phyloP scores from a whole-genome alignment of 1,139 yeast species.

The Geotrichum macrosporum region DNA sequence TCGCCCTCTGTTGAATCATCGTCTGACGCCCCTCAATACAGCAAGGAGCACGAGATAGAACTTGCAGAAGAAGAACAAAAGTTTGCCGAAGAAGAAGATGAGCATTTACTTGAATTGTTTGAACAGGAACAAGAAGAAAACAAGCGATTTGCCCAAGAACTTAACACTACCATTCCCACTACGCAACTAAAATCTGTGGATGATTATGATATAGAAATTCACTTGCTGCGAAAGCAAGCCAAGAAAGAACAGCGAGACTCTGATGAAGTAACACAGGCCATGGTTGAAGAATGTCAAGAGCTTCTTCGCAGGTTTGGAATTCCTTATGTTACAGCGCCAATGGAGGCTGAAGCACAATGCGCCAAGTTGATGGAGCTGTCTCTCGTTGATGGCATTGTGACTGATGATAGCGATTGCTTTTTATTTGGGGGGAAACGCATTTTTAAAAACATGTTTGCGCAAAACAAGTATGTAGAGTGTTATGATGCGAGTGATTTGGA shows the following conservation, averaged over 20 bases:
- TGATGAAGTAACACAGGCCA: slow-evolving; percentile 80
- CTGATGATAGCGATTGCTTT: slow-evolving; percentile 97
- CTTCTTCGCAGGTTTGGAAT: slow-evolving; percentile 81
- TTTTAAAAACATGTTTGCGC: slow-evolving; percentile 83
- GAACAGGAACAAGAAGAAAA: slow-evolving; percentile 69
- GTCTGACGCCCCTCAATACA: slow-evolving; percentile 5
- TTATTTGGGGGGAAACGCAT: slow-evolving; percentile 83
- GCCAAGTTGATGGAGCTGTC: slow-evolving; percentile 64
- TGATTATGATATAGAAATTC: slow-evolving; percentile 53
- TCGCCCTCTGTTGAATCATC: too few relatives aligned
- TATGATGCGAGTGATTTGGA: slow-evolving; percentile 61
- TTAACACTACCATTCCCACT: slow-evolving; percentile 8
- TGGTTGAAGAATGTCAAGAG: slow-evolving; percentile 90
- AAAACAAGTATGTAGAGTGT: slow-evolving; percentile 85
- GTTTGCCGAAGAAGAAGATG: slow-evolving; percentile 75
- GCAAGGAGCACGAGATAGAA: slow-evolving; percentile 26
- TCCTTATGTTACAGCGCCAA: slow-evolving; percentile 91
- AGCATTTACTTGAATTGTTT: slow-evolving; percentile 55
- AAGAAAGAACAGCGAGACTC: slow-evolving; percentile 76
- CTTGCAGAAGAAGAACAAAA: slow-evolving; percentile 35
- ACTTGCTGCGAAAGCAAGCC: slow-evolving; percentile 48
- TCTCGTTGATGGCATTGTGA: slow-evolving; percentile 89
- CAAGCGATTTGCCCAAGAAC: slow-evolving; percentile 49
- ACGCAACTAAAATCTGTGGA: slow-evolving; percentile 20
- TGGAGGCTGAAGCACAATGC: slow-evolving; percentile 99